Base-by-base conservation (phyloP, 1,139 yeast species). In the Taphrina populina region DNA sequence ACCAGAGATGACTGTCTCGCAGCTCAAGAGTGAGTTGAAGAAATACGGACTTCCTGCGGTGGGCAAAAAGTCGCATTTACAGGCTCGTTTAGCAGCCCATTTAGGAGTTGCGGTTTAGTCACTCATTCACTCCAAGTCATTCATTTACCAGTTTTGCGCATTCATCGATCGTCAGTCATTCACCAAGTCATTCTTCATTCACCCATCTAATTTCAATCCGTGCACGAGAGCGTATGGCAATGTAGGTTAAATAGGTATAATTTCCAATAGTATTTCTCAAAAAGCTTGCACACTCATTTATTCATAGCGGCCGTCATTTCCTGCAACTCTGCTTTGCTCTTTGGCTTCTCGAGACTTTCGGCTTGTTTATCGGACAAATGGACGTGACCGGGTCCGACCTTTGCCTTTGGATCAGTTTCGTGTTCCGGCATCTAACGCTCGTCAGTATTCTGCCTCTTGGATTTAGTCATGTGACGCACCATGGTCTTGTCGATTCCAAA, bases 401-500 rank as follows among this genome's bases (percentile, higher is more conserved):
- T 27, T 15, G 54, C 44, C 39, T 49, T 49, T 29, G 37, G 54
- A 34, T 49, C 54, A 4, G 54, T 49, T 33, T 49, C 54, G 20
- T 30, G 33, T 27, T 49, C 54, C n/a, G 54, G 54, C 54, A 49
- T 49, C 47, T 43, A 17, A 4, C 13, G 4, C 1, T 13, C 19
- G 37, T 29, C 26, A 30, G n/a, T 27, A 8, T 11, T 11, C 8
- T 27, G 30, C 11, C 30, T 27, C 11, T 8, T 27, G 8, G 30
- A 27, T 27, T 27, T 8, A 8, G 30, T n/a, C 30, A 13, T 17
- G 21, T 26, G 19, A 8, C 46, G 24, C 17, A 43, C 47, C 54
- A 49, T 49, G 17, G 54, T 49, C 54, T 49, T 49, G 54, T 49
- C 54, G 32, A 49, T 49, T 1, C 54, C 54, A 15, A 49, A 49